Evolutionary conservation across 768 basidiomycete species (phyloP).

Genomic region (Boletus rubropictus): DNA sequence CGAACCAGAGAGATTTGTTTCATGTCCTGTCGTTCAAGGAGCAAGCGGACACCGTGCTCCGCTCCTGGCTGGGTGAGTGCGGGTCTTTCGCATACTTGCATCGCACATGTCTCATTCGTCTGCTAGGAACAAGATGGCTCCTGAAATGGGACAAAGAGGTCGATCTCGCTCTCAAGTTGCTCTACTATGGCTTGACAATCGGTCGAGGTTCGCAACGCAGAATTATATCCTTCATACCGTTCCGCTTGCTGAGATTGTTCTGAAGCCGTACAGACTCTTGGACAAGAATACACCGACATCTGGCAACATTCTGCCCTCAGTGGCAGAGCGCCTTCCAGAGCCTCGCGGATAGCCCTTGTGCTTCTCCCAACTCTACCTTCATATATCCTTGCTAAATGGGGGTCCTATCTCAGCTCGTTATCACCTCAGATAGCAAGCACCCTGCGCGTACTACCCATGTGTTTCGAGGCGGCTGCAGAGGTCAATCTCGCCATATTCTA

Average conservation of each 20-base stretch:
- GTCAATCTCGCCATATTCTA: constrained; percentile 80
- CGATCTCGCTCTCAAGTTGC: constrained; percentile 58
- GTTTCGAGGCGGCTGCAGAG: constrained; percentile 56
- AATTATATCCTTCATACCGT: not conserved
- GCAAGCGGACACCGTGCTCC: constrained; percentile 66
- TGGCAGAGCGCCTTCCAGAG: constrained; percentile 38
- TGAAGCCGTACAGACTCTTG: constrained; percentile 72
- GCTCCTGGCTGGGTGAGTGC: constrained; percentile 69
- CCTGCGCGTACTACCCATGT: constrained; percentile 39
- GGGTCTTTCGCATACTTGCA: not conserved
- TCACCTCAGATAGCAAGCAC: constrained; percentile 27
- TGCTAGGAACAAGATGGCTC: constrained; percentile 71
- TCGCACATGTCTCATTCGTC: constrained; percentile 9
- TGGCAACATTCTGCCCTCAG: constrained; percentile 59
- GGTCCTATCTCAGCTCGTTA: constrained; percentile 34
- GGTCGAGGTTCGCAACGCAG: constrained; percentile 54
- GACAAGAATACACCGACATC: constrained; percentile 88
- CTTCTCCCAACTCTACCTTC: constrained; percentile 61
- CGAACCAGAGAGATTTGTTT: constrained; percentile 78
- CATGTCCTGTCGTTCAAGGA: constrained; percentile 71
- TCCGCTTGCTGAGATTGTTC: constrained; percentile 7
- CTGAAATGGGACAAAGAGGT: constrained; percentile 78
- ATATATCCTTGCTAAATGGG: constrained; percentile 53
- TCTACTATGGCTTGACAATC: constrained; percentile 70
- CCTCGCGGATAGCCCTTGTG: constrained; percentile 48